These are phyloP conservation scores for Dothistroma septosporum DNA, from an alignment of 2,329 filamentous ascomycete species.

Conservation along the genomic window DNA sequence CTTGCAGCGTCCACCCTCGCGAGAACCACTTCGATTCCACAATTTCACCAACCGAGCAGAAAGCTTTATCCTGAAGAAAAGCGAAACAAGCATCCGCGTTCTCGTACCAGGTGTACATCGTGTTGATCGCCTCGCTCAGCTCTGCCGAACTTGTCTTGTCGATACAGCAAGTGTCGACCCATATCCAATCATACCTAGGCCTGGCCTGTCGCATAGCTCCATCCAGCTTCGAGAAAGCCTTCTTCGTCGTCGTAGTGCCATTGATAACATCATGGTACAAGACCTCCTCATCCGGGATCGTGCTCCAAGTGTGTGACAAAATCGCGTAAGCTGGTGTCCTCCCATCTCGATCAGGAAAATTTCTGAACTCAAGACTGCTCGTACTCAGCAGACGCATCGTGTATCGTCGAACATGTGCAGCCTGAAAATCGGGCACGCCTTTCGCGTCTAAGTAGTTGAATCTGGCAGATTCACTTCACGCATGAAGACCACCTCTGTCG, in stretches of 20 bases:
- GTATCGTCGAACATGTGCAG: neutral
- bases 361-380: neutral
- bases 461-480: too few species aligned
- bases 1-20: conserved; percentile 9
- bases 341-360: conserved; percentile 7
- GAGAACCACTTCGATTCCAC: conserved; percentile 4
- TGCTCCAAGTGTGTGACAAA: neutral
- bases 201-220: conserved; percentile 5
- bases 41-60: neutral
- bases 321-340: conserved; percentile 1
- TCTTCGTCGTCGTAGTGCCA: conserved; percentile 6
- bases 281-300: conserved; percentile 12
- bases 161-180: conserved; percentile 25
- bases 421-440: neutral
- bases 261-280: conserved; percentile 14
- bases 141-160: conserved; percentile 20
- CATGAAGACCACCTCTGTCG: neutral
- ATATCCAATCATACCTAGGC: conserved; percentile 14
- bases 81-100: conserved; percentile 17
- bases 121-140: conserved; percentile 21
- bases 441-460: neutral
- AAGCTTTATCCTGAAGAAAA: conserved; percentile 11
- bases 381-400: conserved; percentile 10
- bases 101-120: conserved; percentile 23
- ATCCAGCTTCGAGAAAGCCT: conserved; percentile 11